Base-by-base conservation (phyloP, 2,329 filamentous ascomycete species). In the Aureobasidium pullulans region DNA sequence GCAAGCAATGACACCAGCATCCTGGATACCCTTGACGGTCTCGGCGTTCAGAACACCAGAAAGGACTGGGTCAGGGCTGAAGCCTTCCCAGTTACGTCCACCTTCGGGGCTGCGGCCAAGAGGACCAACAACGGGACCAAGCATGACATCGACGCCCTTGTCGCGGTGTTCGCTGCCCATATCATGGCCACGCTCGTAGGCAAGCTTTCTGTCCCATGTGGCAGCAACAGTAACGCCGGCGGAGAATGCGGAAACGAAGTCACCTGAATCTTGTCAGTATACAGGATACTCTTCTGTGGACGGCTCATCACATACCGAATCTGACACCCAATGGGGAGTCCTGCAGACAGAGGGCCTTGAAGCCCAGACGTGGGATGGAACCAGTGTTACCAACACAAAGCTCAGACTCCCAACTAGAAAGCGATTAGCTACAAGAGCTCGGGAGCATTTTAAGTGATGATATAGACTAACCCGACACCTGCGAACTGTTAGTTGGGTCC, bases 261-360 rank as follows among this genome's bases (percentile, higher is more conserved):
- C 90, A 64, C 83, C 81, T 81, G 34, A 9, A 23, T 60, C 8
- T 11, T 36, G 19, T 39, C 23, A 59, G 31, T 23, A 40, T 28
- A 36, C 39, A 29, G 5, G 16, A 16, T 1, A 13, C 6, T 5
- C 19, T 29, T 10, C 39, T 4, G 23, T 31, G 6, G 7, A 10
- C 7, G 15, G 10, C n/a, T n/a, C 15, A 37, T 13, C 36, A 61
- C 77, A 53, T 72, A 81, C 79, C 77, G 60, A 86, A 81, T 56
- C 91, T 87, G 60, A 96, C 77, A 62, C 91, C 92, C 1, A 94
- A 77, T 6, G 91, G 91, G 2, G 88, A 86, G 70, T 96, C 92
- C 68, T 96, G 90, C 78, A 94, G 76, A 71, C 92, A 96, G n/a
- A 96, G 76, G 29, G 84, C 79, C 65, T 81, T 84, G 66, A 91